Conservation (phyloP, 2,329 filamentous ascomycete genomes). For the Pseudogymnoascus sp. region DNA sequence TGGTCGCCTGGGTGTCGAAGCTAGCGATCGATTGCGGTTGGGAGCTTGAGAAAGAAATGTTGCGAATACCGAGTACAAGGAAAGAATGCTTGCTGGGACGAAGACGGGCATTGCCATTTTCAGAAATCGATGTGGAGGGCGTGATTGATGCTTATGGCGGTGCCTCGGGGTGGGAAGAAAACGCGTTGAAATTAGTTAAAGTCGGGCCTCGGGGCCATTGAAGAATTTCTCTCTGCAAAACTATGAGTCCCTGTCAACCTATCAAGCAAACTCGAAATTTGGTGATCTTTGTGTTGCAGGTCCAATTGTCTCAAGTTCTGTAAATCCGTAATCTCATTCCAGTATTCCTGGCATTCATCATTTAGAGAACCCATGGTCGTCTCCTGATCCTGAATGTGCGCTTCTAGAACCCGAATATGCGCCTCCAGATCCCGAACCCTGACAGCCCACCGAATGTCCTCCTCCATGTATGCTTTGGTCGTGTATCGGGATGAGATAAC, state of each 20-base stretch:
- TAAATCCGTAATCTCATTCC: neutral
- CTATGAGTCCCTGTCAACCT: neutral
- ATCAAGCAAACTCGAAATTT: neutral
- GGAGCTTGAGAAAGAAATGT: constrained; percentile 69
- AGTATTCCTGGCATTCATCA: neutral
- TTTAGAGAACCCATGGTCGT: no score
- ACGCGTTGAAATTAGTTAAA: constrained; percentile 53
- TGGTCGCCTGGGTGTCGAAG: constrained; percentile 68
- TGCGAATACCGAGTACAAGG: constrained; percentile 85
- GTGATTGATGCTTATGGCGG: constrained; percentile 46
- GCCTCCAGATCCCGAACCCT: neutral
- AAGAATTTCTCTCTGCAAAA: neutral
- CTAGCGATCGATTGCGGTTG: constrained; percentile 68
- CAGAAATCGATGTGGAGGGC: constrained; percentile 33
- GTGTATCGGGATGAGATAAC: neutral
- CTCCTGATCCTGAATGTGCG: neutral
- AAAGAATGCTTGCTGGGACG: constrained; percentile 77
- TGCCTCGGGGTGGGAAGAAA: constrained; percentile 49
- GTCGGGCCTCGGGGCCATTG: constrained; percentile 28
- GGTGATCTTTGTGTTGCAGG: neutral
- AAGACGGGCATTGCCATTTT: constrained; percentile 20
- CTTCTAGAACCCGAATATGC: neutral
- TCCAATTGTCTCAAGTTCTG: neutral
- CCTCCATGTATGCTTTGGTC: neutral
- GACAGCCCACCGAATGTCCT: neutral